These are phyloP conservation scores for Drechslerella coelobrocha DNA, from an alignment of 2,329 filamentous ascomycete species.

Conservation along the genomic window DNA sequence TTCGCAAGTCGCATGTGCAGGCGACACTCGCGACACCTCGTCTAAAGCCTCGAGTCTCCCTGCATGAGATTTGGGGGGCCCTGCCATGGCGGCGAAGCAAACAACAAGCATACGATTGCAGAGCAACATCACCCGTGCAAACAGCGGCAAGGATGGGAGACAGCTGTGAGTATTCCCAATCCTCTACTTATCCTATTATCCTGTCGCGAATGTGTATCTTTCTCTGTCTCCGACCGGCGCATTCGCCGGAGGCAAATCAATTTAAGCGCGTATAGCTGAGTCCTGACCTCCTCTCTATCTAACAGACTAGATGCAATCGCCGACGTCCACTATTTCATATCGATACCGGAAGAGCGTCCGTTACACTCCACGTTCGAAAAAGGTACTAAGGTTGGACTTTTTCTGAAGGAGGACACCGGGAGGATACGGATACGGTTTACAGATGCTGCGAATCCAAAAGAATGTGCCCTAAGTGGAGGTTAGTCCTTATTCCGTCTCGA, in stretches of 20 bases:
- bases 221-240: not conserved
- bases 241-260: not conserved
- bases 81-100: constrained; percentile 23
- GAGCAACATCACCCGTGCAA: constrained; percentile 47
- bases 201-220: not conserved
- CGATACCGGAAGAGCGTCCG: constrained; percentile 46
- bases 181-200: not conserved
- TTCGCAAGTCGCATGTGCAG: not conserved
- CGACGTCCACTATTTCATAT: constrained; percentile 47
- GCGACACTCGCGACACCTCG: not conserved
- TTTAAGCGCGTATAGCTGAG: not conserved
- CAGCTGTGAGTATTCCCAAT: constrained; percentile 32
- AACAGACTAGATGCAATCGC: constrained; percentile 42
- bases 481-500: constrained; percentile 10
- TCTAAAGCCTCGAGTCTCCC: constrained; percentile 1
- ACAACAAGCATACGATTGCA: constrained; percentile 34
- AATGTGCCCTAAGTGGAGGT: constrained; percentile 43
- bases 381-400: constrained; percentile 44
- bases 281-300: not conserved
- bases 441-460: constrained; percentile 32
- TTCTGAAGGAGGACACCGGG: constrained; percentile 42
- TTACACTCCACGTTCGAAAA: constrained; percentile 40
- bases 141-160: constrained; percentile 47
- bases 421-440: constrained; percentile 39
- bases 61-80: no score